These are phyloP conservation scores for Grosmannia penicillata DNA, from an alignment of 2,329 filamentous ascomycete species.

Conservation along the genomic window DNA sequence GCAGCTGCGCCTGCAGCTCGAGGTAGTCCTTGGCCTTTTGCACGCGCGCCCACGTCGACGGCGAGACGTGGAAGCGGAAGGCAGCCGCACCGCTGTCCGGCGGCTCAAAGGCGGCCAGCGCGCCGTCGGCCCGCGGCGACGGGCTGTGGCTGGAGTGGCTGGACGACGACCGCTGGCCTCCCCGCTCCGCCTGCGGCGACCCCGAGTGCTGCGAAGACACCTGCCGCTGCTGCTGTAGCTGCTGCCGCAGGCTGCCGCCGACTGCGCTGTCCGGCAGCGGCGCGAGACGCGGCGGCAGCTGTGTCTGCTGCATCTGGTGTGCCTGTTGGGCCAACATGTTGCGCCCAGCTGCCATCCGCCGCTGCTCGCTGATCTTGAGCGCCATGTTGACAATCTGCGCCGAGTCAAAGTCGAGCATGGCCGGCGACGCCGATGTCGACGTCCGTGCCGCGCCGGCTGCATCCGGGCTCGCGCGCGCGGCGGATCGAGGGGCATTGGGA, in stretches of 20 bases:
- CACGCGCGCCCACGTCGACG: conserved; percentile 65
- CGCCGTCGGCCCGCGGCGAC: conserved; percentile 23
- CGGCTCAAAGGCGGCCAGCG: conserved; percentile 19
- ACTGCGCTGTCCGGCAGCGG: conserved; percentile 36
- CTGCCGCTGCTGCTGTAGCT: conserved; percentile 57
- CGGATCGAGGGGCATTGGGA: too few species aligned
- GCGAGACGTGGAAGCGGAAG: conserved; percentile 55
- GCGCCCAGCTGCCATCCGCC: conserved; percentile 46
- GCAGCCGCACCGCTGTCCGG: conserved; percentile 21
- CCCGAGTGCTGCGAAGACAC: too few species aligned
- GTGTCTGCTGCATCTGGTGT: too few species aligned
- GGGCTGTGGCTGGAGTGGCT: background rate
- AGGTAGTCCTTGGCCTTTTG: conserved; percentile 76
- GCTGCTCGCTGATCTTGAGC: conserved; percentile 71
- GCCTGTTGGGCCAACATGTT: conserved; percentile 36
- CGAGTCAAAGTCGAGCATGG: conserved; percentile 52
- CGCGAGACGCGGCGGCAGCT: conserved; percentile 33
- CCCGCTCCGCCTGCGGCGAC: conserved; percentile 39
- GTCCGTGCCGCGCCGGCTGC: background rate
- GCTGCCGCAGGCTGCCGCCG: conserved; percentile 48
- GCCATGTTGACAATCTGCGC: conserved; percentile 89
- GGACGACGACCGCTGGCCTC: background rate
- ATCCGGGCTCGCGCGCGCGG: too few species aligned
- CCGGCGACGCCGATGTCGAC: background rate
- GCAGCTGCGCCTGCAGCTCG: conserved; percentile 73